A percentile compares a stretch with the other conserved stretches of the same genome.
Evolutionary conservation across 2,329 filamentous ascomycete genomes (phyloP).

Genomic region (Claviceps maximensis): DNA sequence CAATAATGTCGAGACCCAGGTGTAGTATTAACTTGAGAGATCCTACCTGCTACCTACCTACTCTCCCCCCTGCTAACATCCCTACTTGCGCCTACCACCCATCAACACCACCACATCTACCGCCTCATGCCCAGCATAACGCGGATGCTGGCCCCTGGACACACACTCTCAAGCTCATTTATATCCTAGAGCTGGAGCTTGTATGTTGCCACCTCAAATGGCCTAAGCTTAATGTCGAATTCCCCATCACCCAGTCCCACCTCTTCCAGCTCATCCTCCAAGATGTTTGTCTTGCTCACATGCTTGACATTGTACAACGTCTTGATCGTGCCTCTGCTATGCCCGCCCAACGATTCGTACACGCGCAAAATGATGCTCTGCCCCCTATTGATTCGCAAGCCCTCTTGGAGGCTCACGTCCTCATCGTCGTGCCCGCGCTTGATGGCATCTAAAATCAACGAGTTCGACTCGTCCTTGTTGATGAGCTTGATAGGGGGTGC

Average conservation of each 20-base stretch:
- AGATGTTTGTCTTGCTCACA: conserved; percentile 69
- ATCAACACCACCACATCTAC: background rate
- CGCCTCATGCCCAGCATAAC: conserved; percentile 8
- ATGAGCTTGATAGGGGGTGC: conserved; percentile 56
- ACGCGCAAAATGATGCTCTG: conserved; percentile 71
- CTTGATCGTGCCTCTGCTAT: conserved; percentile 55
- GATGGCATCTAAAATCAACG: conserved; percentile 73
- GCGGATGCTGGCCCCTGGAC: conserved; percentile 9
- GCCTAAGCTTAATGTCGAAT: conserved; percentile 52
- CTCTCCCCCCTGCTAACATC: too few species aligned
- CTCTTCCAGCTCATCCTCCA: conserved; percentile 75
- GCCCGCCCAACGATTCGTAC: conserved; percentile 81
- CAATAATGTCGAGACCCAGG: too few species aligned
- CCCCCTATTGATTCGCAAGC: conserved; percentile 52
- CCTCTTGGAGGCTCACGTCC: conserved; percentile 50
- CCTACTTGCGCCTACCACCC: too few species aligned
- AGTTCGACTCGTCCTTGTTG: conserved; percentile 37
- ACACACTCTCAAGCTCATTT: conserved; percentile 15
- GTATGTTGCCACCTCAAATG: conserved; percentile 79
- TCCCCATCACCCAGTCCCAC: conserved; percentile 35
- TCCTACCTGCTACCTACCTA: background rate
- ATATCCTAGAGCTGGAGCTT: conserved; percentile 41
- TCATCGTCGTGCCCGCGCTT: conserved; percentile 88
- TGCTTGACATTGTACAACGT: conserved; percentile 59
- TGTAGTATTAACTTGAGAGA: background rate